Base-by-base conservation (phyloP, 805 yeast species). In the Yamadazyma nakazawae region DNA sequence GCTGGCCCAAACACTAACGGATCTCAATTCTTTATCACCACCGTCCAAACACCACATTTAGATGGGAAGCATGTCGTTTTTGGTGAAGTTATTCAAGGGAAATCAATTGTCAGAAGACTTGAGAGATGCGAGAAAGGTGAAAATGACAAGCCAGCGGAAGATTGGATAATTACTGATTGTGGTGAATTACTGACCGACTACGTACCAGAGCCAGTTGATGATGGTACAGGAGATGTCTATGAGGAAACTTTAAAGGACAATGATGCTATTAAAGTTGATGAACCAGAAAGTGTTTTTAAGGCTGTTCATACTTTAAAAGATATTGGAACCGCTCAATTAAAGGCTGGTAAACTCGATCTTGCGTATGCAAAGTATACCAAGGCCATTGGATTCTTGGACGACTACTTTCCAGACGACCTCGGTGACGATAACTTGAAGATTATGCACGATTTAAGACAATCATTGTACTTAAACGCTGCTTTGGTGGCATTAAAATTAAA, bases 41-140 rank as follows among this genome's bases (percentile, higher is more conserved):
- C 97, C 2, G 94, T 82, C 2, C 83, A 89, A 36, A 89, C 97
- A 1, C 96, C 98, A 6, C 98, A 92, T 67, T 78, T 94, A 54
- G 92, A 94, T 62, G 95, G 92, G 21, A 92, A 92, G 66, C 99
- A 94, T 64, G 97, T 91, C 43, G 98, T 94, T 2, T 94, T 94
- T 63, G 99, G 99, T 52, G 81, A 86, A 64, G 90, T 94, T 34
- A 67, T 92, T 42, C 63, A 63, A 40, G 97, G 97, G 35, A 91
- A 88, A 63, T 80, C 89, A 7, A 66, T 88, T 26, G 90, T 88
- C 8, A 82, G 96, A 54, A 74, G 78, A 47, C 75, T 94, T 50
- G 99, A 94, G 66, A 76, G 81, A 58, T 70, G 75, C 34, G 79
- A 79, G 50, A 88, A 89, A 24, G 84, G 75, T 35, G 70, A 72